phyloP scores from a whole-genome alignment of 441 rosid genomes.

The Pelargonium citronellum region DNA sequence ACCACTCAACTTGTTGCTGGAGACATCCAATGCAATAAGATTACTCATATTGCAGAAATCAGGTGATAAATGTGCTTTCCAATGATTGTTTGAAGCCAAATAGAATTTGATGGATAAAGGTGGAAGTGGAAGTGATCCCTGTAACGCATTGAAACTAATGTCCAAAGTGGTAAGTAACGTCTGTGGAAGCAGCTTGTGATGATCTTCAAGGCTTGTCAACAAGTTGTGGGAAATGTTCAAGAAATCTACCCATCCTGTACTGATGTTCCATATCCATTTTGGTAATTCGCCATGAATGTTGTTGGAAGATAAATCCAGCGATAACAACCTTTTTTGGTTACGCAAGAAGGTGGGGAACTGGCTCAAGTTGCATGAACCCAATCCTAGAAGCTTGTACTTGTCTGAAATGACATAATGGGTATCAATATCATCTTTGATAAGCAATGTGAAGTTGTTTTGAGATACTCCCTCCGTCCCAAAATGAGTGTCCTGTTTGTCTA shows the following conservation, averaged over 20 bases:
- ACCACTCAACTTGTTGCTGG: not conserved
- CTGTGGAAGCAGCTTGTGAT: too few species aligned
- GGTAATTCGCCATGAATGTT: too few species aligned
- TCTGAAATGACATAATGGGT: not conserved
- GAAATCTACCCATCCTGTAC: too few species aligned
- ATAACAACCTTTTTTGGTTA: rapidly evolving
- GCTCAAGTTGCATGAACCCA: slow-evolving; percentile 8
- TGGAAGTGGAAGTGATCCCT: not conserved
- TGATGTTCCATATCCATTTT: too few species aligned
- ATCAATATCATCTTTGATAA: not conserved
- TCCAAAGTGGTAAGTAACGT: too few species aligned
- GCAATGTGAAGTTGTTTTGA: not conserved
- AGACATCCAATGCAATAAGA: not conserved
- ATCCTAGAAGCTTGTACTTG: not conserved
- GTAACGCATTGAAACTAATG: too few species aligned
- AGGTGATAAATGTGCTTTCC: not conserved
- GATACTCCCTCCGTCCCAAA: too few species aligned
- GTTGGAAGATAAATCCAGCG: slow-evolving; percentile 8
- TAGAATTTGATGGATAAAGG: not conserved
- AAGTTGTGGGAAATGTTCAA: too few species aligned
- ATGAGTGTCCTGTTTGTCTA: too few species aligned
- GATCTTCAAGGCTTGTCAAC: too few species aligned
- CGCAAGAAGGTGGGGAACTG: not conserved
- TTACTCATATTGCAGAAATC: not conserved
- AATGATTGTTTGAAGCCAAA: not conserved